Percentiles rank a stretch among this genome's conserved stretches.
phyloP scores from a whole-genome alignment of 257 asterid genomes.

The Cinchona pubescens region DNA sequence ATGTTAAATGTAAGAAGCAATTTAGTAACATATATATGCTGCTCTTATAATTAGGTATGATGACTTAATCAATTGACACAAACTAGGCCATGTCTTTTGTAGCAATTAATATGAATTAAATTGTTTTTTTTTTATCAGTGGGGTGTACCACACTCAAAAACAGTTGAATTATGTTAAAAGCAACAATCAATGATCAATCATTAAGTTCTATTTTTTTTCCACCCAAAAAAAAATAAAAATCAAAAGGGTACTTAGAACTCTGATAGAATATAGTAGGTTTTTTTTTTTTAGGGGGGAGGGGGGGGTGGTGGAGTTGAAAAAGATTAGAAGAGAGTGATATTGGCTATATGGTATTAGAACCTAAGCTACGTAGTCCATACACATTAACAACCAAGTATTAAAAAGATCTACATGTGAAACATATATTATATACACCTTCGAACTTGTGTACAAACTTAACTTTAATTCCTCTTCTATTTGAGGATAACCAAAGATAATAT shows the following conservation, averaged over 20 bases:
- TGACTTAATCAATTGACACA: neutral
- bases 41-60: neutral
- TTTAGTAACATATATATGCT: neutral
- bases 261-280: neutral
- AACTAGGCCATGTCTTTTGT: neutral
- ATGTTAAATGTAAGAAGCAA: neutral
- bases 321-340: neutral
- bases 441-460: neutral
- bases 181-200: neutral
- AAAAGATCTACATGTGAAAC: neutral
- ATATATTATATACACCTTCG: too few relatives aligned
- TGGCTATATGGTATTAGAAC: neutral
- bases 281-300: neutral
- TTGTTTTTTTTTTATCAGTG: neutral
- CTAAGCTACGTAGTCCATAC: neutral
- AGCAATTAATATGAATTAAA: neutral
- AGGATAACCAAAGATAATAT: neutral
- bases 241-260: too few relatives aligned
- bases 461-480: neutral
- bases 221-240: neutral
- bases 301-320: too few relatives aligned
- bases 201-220: neutral
- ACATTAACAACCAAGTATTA: neutral
- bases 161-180: conserved; percentile 1
- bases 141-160: neutral